phyloP scores from a whole-genome alignment of 495 filamentous ascomycete genomes.

The Lasiosphaeria miniovina region DNA sequence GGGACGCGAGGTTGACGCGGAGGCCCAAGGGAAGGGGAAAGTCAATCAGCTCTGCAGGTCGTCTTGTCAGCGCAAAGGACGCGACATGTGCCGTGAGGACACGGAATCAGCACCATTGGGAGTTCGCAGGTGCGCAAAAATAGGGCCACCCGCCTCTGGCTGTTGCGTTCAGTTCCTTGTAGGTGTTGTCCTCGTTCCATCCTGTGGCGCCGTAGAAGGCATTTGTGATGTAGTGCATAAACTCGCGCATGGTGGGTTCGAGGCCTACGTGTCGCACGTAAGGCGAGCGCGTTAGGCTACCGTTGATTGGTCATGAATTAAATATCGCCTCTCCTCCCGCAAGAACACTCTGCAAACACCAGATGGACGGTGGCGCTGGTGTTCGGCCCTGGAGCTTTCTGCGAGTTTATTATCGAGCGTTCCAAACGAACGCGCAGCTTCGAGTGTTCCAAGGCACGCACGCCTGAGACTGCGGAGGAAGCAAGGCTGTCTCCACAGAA shows the following conservation, averaged over 20 bases:
- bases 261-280: conserved; percentile 15
- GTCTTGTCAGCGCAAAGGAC: neutral
- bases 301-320: conserved; percentile 20
- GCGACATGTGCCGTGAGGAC: no score
- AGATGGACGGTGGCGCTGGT: no score
- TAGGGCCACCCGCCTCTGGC: conserved; percentile 59
- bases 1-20: conserved; percentile 80
- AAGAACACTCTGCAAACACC: neutral
- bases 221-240: conserved; percentile 96
- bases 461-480: neutral
- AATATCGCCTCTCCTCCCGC: neutral
- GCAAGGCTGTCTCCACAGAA: no score
- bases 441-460: no score
- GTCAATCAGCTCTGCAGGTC: conserved; percentile 68
- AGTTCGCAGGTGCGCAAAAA: no score
- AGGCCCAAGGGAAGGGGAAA: conserved; percentile 78
- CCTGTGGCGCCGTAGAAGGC: conserved; percentile 82
- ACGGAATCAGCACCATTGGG: no score
- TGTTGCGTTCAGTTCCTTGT: conserved; percentile 82
- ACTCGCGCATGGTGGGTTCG: conserved; percentile 71
- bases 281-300: conserved; percentile 19
- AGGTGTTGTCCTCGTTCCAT: conserved; percentile 93
- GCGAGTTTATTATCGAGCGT: no score
- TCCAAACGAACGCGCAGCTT: no score
- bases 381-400: no score